Evolutionary conservation across 305 asterid genomes (phyloP).

Genomic region (Fraxinus platypoda): DNA sequence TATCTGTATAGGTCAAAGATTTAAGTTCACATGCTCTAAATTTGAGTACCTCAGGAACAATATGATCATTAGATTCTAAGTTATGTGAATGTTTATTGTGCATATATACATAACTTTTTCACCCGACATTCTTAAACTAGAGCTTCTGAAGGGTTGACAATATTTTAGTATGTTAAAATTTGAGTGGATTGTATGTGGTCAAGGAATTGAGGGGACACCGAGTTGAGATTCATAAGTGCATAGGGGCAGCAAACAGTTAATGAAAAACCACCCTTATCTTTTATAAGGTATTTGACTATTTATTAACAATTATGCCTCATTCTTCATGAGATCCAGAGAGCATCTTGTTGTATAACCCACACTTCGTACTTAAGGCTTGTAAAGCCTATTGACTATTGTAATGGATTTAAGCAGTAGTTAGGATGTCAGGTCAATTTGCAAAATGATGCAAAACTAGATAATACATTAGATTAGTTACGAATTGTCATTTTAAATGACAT

Average conservation of each 20-base stretch:
- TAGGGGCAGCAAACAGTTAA: background rate
- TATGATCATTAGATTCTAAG: background rate
- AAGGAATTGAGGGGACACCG: slow-evolving; percentile 1
- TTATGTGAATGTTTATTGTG: background rate
- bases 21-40: background rate
- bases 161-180: background rate
- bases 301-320: background rate
- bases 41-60: background rate
- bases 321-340: background rate
- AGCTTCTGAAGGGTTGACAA: slow-evolving; percentile 6
- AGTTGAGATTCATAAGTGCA: background rate
- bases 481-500: background rate
- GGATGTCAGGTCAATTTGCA: background rate
- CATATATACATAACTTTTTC: background rate
- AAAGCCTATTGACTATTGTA: background rate
- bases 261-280: background rate
- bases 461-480: background rate
- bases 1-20: background rate
- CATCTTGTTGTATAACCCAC: background rate
- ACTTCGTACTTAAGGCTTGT: background rate
- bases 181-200: background rate
- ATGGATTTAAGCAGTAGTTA: slow-evolving; percentile 3
- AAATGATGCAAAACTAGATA: background rate
- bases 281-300: background rate
- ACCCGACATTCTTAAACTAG: background rate